Percentiles rank a stretch among this genome's conserved stretches.
These are phyloP conservation scores for Auricularia heimuer DNA, from an alignment of 768 basidiomycete species.

Conservation along the genomic window DNA sequence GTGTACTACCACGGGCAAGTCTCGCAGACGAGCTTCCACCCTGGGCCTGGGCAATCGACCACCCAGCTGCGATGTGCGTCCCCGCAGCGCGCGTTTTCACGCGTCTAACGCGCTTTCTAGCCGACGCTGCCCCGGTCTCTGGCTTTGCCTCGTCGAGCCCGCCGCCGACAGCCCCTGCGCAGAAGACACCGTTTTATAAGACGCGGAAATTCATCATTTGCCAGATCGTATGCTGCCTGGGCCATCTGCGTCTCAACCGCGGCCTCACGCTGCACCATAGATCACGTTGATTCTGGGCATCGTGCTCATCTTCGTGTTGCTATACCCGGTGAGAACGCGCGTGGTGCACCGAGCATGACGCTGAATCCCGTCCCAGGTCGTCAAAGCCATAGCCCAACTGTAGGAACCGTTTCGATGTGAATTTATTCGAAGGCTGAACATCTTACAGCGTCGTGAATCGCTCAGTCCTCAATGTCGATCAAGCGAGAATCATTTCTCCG, in stretches of 20 bases:
- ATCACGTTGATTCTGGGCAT: conserved; percentile 45
- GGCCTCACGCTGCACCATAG: not conserved
- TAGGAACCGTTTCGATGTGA: not conserved
- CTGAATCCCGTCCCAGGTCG: conserved; percentile 22
- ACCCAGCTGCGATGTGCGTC: not conserved
- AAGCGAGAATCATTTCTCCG: conserved; percentile 41
- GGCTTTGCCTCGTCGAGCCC: not conserved
- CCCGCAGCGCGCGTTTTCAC: not conserved
- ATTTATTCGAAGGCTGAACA: not conserved
- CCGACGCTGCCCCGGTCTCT: not conserved
- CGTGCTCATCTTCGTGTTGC: conserved; percentile 52
- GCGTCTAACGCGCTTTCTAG: not conserved
- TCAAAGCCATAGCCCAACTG: conserved; percentile 54
- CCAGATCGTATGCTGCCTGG: conserved; percentile 19
- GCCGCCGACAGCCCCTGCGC: conserved; percentile 3
- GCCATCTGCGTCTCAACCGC: not conserved
- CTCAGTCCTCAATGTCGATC: conserved; percentile 42
- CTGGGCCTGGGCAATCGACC: not conserved
- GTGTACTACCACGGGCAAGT: not conserved
- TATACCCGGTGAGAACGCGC: conserved; percentile 35
- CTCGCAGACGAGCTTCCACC: not conserved
- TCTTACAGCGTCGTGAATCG: conserved; percentile 37
- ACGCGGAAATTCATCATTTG: conserved; percentile 55
- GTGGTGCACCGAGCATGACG: not conserved
- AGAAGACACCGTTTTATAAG: conserved; percentile 43